These are phyloP conservation scores for Colletotrichum echinochloae DNA, from an alignment of 2,329 filamentous ascomycete species.

Conservation along the genomic window DNA sequence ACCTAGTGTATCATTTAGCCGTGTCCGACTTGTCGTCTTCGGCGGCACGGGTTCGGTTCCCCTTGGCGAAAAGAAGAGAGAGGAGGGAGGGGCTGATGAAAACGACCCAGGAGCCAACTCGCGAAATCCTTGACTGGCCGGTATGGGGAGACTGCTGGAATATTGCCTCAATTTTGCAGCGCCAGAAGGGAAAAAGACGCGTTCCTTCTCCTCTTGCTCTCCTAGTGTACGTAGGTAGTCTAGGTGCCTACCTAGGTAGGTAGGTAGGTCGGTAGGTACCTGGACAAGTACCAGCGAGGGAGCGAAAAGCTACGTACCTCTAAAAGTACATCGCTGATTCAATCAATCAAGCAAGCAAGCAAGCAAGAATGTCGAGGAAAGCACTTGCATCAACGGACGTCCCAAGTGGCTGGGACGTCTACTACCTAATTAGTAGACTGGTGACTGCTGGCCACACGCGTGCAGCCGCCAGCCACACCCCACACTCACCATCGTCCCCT, in stretches of 20 bases:
- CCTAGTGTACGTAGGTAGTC: neutral
- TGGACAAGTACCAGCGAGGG: too few relatives aligned
- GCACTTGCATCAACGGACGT: neutral
- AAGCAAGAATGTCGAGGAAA: neutral
- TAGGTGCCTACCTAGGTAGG: too few relatives aligned
- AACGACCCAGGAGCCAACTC: too few relatives aligned
- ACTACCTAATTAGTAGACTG: too few relatives aligned
- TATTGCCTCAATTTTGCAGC: neutral
- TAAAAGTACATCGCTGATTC: too few relatives aligned
- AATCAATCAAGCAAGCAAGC: too few relatives aligned
- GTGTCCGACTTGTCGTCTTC: neutral
- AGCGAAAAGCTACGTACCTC: neutral
- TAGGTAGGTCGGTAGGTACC: neutral
- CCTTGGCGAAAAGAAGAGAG: neutral
- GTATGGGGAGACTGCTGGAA: slow-evolving; percentile 9
- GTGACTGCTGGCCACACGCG: neutral
- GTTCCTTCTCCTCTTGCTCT: neutral
- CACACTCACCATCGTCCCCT: neutral
- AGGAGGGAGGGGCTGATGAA: too few relatives aligned
- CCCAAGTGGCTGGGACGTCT: neutral
- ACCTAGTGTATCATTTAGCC: slow-evolving; percentile 8
- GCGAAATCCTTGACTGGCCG: neutral
- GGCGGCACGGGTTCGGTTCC: neutral
- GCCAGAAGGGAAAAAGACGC: neutral
- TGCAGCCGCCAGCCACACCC: too few relatives aligned